phyloP scores from a whole-genome alignment of 495 filamentous ascomycete species.

The Penicillium robsamsonii region DNA sequence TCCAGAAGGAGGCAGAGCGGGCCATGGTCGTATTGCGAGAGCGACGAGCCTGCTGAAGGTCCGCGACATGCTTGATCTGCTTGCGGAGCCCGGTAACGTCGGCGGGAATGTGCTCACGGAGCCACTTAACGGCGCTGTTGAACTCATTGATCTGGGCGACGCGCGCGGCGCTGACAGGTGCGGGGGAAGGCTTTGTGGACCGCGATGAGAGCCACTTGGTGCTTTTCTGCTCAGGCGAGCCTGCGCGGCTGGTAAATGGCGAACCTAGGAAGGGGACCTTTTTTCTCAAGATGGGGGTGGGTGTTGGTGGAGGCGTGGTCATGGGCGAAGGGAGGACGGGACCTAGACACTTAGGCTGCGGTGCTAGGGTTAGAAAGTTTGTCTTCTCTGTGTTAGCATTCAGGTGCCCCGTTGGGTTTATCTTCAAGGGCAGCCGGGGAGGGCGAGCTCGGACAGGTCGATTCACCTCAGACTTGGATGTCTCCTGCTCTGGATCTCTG shows the following conservation, averaged over 20 bases:
- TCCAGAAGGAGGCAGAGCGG: slow-evolving; percentile 43
- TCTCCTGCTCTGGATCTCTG: neutral
- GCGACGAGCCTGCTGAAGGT: slow-evolving; percentile 30
- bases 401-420: neutral
- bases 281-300: neutral
- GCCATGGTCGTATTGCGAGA: slow-evolving; percentile 15
- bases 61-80: slow-evolving; percentile 24
- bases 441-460: neutral
- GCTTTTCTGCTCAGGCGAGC: neutral
- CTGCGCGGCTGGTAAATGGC: neutral
- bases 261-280: neutral
- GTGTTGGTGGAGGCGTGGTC: neutral
- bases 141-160: slow-evolving; percentile 18
- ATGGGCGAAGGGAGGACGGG: neutral
- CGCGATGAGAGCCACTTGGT: neutral
- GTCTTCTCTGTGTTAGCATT: neutral
- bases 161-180: slow-evolving; percentile 2
- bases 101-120: slow-evolving; percentile 27
- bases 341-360: neutral
- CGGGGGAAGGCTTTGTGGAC: neutral
- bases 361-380: neutral
- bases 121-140: slow-evolving; percentile 25
- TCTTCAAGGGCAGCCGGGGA: slow-evolving; percentile 3
- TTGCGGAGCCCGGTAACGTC: slow-evolving; percentile 25
- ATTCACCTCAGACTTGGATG: neutral